phyloP scores from a whole-genome alignment of 495 filamentous ascomycete genomes.

The Aspergillus conjunctus region DNA sequence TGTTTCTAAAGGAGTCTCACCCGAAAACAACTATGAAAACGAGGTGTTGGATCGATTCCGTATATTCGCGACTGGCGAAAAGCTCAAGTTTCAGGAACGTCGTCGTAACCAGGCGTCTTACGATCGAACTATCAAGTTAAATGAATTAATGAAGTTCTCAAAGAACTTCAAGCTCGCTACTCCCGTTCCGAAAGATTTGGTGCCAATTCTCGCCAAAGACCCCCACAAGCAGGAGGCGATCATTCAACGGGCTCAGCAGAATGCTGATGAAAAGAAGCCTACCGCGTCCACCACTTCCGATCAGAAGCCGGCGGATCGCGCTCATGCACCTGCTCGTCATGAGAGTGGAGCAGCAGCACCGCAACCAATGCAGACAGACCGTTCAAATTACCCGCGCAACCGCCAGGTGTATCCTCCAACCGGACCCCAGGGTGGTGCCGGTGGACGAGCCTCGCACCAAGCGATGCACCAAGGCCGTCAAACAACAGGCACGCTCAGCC shows the following conservation, averaged over 20 bases:
- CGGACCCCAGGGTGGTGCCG: constrained; percentile 42
- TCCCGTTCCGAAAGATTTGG: constrained; percentile 86
- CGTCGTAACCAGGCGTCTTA: constrained; percentile 66
- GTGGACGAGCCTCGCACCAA: constrained; percentile 45
- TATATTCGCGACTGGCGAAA: constrained; percentile 77
- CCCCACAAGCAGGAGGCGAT: constrained; percentile 89
- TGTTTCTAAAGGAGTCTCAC: constrained; percentile 63
- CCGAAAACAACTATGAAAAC: constrained; percentile 64
- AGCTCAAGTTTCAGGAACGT: constrained; percentile 68
- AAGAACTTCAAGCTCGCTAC: constrained; percentile 90
- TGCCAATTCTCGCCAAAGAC: constrained; percentile 95
- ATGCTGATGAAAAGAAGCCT: constrained; percentile 61
- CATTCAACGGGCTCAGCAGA: constrained; percentile 75
- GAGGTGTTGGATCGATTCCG: constrained; percentile 81
- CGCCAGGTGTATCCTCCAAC: constrained; percentile 53
- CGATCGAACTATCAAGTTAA: constrained; percentile 87
- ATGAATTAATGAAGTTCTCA: constrained; percentile 93
- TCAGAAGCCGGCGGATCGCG: constrained; percentile 38
- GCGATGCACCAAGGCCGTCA: constrained; percentile 43
- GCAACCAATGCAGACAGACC: constrained; percentile 43
- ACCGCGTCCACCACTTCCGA: constrained; percentile 39
- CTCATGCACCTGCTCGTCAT: constrained; percentile 31
- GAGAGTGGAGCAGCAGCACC: constrained; percentile 39
- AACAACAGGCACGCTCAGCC: constrained; percentile 51
- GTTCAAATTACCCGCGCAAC: constrained; percentile 43